Conservation (phyloP, 2,329 filamentous ascomycete species). For the Pyrenophora teres region DNA sequence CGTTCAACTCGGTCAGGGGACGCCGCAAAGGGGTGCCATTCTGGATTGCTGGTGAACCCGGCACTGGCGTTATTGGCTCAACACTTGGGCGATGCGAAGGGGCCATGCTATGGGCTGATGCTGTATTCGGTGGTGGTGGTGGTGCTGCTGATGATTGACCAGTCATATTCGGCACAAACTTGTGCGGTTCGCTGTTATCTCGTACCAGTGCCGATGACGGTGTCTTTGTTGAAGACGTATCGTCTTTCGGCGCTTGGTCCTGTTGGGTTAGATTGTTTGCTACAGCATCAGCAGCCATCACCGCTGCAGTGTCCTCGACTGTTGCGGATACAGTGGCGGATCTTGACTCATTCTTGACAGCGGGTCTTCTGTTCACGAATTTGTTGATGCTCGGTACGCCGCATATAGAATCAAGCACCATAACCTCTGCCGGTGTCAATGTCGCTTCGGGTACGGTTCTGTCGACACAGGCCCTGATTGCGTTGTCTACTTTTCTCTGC, state of each 20-base stretch:
- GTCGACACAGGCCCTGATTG: slow-evolving; percentile 39
- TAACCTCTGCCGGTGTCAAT: slow-evolving; percentile 31
- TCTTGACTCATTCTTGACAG: slow-evolving; percentile 16
- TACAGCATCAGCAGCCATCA: slow-evolving; percentile 42
- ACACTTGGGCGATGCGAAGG: slow-evolving; percentile 40
- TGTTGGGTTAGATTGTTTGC: slow-evolving; percentile 21
- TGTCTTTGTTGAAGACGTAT: slow-evolving; percentile 1
- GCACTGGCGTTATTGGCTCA: slow-evolving; percentile 44
- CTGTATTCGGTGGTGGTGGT: slow-evolving; percentile 12
- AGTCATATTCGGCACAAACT: slow-evolving; percentile 37
- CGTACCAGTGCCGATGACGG: slow-evolving; percentile 7
- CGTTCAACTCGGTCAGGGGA: slow-evolving; percentile 21
- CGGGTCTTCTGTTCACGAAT: slow-evolving; percentile 18
- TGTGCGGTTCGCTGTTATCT: slow-evolving; percentile 28
- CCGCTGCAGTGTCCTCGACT: slow-evolving; percentile 37
- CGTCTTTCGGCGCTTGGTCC: slow-evolving; percentile 1
- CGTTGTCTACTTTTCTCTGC: slow-evolving; percentile 40
- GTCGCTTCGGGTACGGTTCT: slow-evolving; percentile 28
- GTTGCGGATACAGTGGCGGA: slow-evolving; percentile 14
- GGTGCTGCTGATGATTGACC: slow-evolving; percentile 13
- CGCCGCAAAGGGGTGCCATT: slow-evolving; percentile 30
- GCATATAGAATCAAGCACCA: slow-evolving; percentile 32
- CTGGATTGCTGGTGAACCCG: slow-evolving; percentile 40
- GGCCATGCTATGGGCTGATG: slow-evolving; percentile 16
- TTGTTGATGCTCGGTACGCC: slow-evolving; percentile 26